Conservation (phyloP, 306 rosid genomes). For the Acacia melanoxylon region DNA sequence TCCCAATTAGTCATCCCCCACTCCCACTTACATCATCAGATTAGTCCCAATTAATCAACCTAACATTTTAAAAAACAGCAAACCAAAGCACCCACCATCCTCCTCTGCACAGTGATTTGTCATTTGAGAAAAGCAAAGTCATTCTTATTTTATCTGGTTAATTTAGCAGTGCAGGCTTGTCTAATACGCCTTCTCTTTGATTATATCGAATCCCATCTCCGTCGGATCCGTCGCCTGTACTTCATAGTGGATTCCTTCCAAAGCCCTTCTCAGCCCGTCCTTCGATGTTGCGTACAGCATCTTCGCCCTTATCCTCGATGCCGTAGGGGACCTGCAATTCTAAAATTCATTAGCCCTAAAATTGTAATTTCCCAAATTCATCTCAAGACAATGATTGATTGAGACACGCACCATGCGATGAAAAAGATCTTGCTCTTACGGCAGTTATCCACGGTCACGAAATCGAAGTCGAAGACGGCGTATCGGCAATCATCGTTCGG, state of each 20-base stretch:
- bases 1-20: slow-evolving; percentile 38
- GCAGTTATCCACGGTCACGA: slow-evolving; percentile 97
- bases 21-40: slow-evolving; percentile 42
- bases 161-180: neutral
- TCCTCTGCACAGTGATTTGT: neutral
- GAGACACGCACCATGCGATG: slow-evolving; percentile 83
- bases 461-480: slow-evolving; percentile 96
- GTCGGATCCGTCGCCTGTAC: slow-evolving; percentile 95
- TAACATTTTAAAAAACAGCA: neutral
- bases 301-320: slow-evolving; percentile 94
- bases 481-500: slow-evolving; percentile 91
- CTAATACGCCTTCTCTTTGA: slow-evolving; percentile 48
- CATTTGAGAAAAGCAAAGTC: neutral
- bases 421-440: slow-evolving; percentile 99
- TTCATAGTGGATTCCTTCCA: slow-evolving; percentile 91
- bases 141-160: neutral
- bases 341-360: neutral
- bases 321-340: slow-evolving; percentile 82
- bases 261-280: slow-evolving; percentile 87
- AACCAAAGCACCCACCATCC: slow-evolving; percentile 9
- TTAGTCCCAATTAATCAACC: slow-evolving; percentile 43
- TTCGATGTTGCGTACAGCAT: slow-evolving; percentile 94
- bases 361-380: neutral
- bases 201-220: slow-evolving; percentile 94
- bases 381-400: neutral